Evolutionary conservation across 108 stramenopile genomes (phyloP), one percentile per base, ranked within the genome.

Genomic region (Cyclotella choctawhatcheeana): DNA sequence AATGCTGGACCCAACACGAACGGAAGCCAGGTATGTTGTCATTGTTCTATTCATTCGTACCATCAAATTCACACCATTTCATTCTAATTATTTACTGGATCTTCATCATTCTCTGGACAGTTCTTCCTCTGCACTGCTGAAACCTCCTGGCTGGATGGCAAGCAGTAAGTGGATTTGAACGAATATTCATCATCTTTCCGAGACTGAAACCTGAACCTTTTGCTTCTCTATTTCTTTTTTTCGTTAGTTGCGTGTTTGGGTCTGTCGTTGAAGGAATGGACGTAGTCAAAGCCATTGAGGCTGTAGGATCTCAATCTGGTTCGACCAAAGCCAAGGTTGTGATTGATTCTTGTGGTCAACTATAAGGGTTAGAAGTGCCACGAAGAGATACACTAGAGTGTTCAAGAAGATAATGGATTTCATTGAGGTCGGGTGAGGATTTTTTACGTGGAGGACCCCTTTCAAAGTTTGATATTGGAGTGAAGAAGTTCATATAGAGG

Each of bases 1-100:
- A 97, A 97, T 69, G 89, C 92, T 30, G 96, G 96, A 22, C 90
- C 88, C 27, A 86, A 92, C 76, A 97, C 94, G 33, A 90, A 92
- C 67, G 91, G 91, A 34, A 53, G 47, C 31, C 85, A 85, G 77
- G 72, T 73, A 44, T 24, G 72, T 65, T 26, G 8, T 10, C 12
- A 12, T 40, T 40, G 12, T 40, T 40, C 37, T 40, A 10, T 10
- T 40, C 37, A 6, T 40, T 40, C 6, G 6, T 40, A 40, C n/a
- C n/a, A n/a, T n/a, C n/a, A 12, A 40, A 40, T 40, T 6, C 8
- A 8, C 14, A 35, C 60, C 22, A 22, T 52, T 2, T 3, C 21
- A 21, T 22, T 22, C 2, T 22, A 10, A 22, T 22, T 2, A 5
- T 24, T 22, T 52, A 2, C 10, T 22, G 10, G 2, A 2, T 10